Evolutionary conservation across 148 eudicot genomes (phyloP), one percentile per base, ranked within the genome.

Genomic region (Chenopodium quinoa): DNA sequence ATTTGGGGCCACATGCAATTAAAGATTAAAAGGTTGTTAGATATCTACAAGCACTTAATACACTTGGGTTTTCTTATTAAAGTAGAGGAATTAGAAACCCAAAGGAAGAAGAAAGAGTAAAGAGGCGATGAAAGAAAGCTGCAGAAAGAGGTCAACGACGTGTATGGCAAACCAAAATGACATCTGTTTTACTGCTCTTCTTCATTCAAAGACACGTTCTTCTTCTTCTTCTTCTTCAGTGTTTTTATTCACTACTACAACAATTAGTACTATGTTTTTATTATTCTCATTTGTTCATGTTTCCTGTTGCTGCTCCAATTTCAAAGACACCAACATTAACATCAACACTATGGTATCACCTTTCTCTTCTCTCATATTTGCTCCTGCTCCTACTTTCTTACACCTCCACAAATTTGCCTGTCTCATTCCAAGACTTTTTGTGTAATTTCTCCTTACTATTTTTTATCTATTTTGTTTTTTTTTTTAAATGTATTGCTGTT

Each of bases 291-390:
- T 56, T 73, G 31, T 23, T 52, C 68, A 34, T 75, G 67, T 25
- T 25, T 4, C 66, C 37, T 52, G 5, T 60, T 80, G 27, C 44
- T 40, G 13, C 20, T 40, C 72, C 8, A 27, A 1, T 27, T 31
- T 46, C 6, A 14, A 12, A 9, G 2, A 13, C 69, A 37, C 50
- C 13, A 56, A 56, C 62, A 17, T 0, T 17, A 56, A 62, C 65
- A 31, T 19, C 65, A 62, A 62, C 9, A 31, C 29, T 27, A 77
- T 77, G 84, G 84, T 82, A 82, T 44, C 75, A 22, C 73, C 58
- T 82, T 69, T 77, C 20, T 77, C 32, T 44, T 77, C 47, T 44
- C 71, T 23, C 54, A 68, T 68, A 29, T 25, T 9, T 25, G 34
- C 54, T 23, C 58, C 14, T 22, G 4, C 16, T 75, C 31, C 72